Evolutionary conservation across 1,284 basidiomycete genomes (phyloP).

Genomic region (Cutaneotrichosporon arboriforme): DNA sequence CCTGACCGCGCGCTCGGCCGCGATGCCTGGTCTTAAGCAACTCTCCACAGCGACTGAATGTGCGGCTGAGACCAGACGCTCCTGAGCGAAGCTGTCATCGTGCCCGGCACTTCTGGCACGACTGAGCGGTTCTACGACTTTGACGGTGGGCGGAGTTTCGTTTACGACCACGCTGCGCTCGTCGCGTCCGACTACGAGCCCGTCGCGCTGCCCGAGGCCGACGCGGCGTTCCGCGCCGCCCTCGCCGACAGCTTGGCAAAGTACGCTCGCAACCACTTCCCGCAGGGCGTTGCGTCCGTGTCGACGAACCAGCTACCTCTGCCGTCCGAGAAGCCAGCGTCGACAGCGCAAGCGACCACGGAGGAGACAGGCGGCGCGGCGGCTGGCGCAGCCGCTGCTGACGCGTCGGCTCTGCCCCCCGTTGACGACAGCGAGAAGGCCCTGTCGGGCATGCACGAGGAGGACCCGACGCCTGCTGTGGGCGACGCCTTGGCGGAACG

Average conservation of each 20-base stretch:
- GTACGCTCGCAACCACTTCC: conserved; percentile 72
- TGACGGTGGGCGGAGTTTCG: conserved; percentile 66
- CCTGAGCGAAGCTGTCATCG: conserved; percentile 32
- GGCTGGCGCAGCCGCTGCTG: conserved; percentile 22
- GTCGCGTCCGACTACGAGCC: conserved; percentile 59
- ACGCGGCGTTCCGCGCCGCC: conserved; percentile 66
- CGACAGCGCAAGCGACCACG: conserved; percentile 1
- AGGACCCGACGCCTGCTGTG: conserved; percentile 1
- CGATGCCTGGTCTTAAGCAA: background rate
- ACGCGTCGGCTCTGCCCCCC: background rate
- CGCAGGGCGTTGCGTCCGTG: conserved; percentile 64
- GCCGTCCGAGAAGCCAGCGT: background rate
- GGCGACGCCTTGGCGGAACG: background rate
- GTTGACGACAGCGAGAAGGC: background rate
- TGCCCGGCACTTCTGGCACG: conserved; percentile 24
- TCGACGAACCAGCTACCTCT: conserved; percentile 50
- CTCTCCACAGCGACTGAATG: too few species aligned
- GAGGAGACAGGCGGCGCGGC: conserved; percentile 5
- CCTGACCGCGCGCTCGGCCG: too few species aligned
- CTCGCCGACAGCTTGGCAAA: conserved; percentile 62
- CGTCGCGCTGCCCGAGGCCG: conserved; percentile 58
- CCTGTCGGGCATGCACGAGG: background rate
- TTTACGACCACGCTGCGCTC: conserved; percentile 72
- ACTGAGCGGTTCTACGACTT: conserved; percentile 75
- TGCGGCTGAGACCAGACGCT: conserved; percentile 25